Percentiles rank a stretch among this genome's conserved stretches.
Evolutionary conservation across 2,329 filamentous ascomycete species (phyloP).

Genomic region (Trichoderma oligosporum): DNA sequence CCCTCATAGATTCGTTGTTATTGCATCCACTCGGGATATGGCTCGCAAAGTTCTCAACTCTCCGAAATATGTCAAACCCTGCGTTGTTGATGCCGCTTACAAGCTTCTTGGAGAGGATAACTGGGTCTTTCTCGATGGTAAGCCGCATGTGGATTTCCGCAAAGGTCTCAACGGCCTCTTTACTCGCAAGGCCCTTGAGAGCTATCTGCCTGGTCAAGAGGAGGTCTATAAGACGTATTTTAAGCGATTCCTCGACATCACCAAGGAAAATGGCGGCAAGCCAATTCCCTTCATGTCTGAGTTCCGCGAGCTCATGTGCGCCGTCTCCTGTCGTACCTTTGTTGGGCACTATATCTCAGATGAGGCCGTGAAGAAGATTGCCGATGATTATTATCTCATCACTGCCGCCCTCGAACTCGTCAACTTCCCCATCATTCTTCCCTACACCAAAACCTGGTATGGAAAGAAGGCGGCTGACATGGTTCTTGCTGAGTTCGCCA

Average conservation of each 20-base stretch:
- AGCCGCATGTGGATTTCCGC: conserved; percentile 91
- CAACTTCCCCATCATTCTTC: conserved; percentile 96
- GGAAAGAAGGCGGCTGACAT: conserved; percentile 94
- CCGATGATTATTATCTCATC: conserved; percentile 95
- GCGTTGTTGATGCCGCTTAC: conserved; percentile 88
- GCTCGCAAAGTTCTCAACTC: conserved; percentile 97
- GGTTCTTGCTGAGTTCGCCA: conserved; percentile 83
- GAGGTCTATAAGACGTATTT: conserved; percentile 89
- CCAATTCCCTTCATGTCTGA: conserved; percentile 83
- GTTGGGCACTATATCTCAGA: conserved; percentile 93
- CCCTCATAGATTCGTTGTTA: conserved; percentile 78
- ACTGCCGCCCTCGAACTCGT: conserved; percentile 94
- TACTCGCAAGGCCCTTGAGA: conserved; percentile 81
- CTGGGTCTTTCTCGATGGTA: conserved; percentile 97
- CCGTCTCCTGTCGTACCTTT: conserved; percentile 93
- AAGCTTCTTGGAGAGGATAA: conserved; percentile 90
- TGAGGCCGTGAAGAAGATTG: conserved; percentile 86
- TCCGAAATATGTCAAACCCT: conserved; percentile 86
- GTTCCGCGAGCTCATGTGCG: conserved; percentile 93
- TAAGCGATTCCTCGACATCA: conserved; percentile 70
- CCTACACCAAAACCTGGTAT: conserved; percentile 94
- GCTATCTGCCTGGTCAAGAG: conserved; percentile 88
- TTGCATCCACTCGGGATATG: conserved; percentile 91
- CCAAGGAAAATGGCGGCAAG: conserved; percentile 66
- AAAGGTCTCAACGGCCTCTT: conserved; percentile 95